Conservation (phyloP, 73 alveolate genomes). For the Paramecium sexaurelia region DNA sequence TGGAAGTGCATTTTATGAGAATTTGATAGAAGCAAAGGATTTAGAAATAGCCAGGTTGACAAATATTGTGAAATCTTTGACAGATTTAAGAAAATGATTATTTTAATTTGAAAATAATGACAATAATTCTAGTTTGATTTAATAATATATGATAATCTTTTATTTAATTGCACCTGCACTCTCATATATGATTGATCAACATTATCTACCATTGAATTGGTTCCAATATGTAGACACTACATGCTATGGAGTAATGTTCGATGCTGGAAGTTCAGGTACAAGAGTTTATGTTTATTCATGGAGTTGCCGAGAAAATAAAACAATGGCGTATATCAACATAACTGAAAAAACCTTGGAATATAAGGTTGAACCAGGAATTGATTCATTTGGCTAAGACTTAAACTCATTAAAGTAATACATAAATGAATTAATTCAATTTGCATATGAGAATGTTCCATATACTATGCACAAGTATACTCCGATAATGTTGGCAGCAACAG, state of each 20-base stretch:
- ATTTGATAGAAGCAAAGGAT: constrained; percentile 55
- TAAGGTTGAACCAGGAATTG: constrained; percentile 42
- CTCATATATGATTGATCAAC: neutral
- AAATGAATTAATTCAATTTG: neutral
- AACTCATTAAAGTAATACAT: neutral
- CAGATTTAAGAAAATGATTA: constrained; percentile 24
- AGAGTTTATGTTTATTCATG: constrained; percentile 65
- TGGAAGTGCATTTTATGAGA: constrained; percentile 53
- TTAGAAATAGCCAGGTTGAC: constrained; percentile 28
- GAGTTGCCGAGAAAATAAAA: constrained; percentile 47
- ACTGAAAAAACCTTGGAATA: constrained; percentile 1
- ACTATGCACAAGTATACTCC: constrained; percentile 58
- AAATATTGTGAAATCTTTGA: constrained; percentile 24
- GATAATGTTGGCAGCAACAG: constrained; percentile 67
- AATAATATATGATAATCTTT: neutral
- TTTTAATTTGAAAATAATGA: neutral
- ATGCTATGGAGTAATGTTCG: constrained; percentile 69
- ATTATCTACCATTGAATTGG: constrained; percentile 18
- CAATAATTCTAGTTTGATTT: neutral
- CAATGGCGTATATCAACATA: constrained; percentile 43
- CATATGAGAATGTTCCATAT: constrained; percentile 47
- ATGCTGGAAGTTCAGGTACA: constrained; percentile 70
- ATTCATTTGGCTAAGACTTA: neutral
- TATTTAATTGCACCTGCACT: neutral
- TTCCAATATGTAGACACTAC: neutral